Base-by-base conservation (phyloP, 2,329 filamentous ascomycete genomes). In the Penicillium sp. region DNA sequence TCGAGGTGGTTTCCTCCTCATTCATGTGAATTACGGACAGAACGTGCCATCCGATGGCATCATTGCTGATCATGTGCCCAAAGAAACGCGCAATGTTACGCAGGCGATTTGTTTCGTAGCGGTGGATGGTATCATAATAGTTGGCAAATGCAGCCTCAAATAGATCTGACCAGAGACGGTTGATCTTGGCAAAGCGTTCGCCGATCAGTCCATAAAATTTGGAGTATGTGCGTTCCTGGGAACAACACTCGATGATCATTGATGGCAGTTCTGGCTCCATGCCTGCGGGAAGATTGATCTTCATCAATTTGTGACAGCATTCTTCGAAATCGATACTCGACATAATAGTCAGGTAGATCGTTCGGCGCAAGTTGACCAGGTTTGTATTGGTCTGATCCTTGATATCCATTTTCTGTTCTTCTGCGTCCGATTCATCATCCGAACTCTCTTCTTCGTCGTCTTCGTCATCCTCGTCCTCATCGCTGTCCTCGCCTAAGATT, bases 321-420 rank as follows among this genome's bases (percentile, higher is more conserved):
- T 99, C 94, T 76, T 99, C 94, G 52, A 96, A 95, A 55, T 95
- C 91, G 63, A 94, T 91, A 67, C 90, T 94, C 34, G 91, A 96
- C 90, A 96, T 96, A 72, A 99, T 96, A 10, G 93, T 99, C 58
- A 99, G 82, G 74, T 99, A 99, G 65, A 97, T 99, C 6, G 91
- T 96, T 67, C 92, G 86, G 56, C 94, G 89, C 47, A 99, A 80
- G 69, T 95, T 96, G 71, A 97, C 91, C 13, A 99, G 83, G 72
- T 99, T 92, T 0, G 92, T 92, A 68, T 99, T 99, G 60, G 89
- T 95, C 77, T 96, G 92, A 68, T 99, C 94, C 76, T 97, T 96
- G 79, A 99, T 96, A 72, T 99, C 94, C 74, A 97, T 82, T 18
- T 89, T 89, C 69, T 89, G 89, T 59, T 91, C 87, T 70, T 94